Conservation (phyloP, 768 basidiomycete genomes). For the Calvatia gigantea region DNA sequence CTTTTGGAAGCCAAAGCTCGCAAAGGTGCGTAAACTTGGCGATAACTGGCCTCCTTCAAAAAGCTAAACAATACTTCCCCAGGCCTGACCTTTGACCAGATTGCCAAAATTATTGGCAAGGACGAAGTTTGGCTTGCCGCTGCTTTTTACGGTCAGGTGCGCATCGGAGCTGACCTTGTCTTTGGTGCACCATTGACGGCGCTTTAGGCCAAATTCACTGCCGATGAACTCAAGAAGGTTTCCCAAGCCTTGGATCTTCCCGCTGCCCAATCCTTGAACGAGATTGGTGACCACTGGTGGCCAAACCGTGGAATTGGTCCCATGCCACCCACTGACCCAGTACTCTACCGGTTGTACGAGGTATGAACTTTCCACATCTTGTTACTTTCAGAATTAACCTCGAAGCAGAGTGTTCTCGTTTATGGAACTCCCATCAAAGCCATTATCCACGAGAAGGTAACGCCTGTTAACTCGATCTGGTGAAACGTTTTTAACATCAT, state of each 20-base stretch:
- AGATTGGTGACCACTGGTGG: conserved; percentile 67
- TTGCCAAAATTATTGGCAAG: conserved; percentile 61
- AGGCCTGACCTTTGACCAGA: conserved; percentile 69
- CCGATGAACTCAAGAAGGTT: conserved; percentile 56
- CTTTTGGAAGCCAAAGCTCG: conserved; percentile 66
- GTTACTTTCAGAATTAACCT: not conserved
- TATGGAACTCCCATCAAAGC: conserved; percentile 83
- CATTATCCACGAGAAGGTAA: conserved; percentile 77
- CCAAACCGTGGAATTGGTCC: conserved; percentile 71
- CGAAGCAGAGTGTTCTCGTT: conserved; percentile 57
- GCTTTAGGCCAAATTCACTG: conserved; percentile 62
- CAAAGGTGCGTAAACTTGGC: conserved; percentile 39
- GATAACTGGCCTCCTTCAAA: not conserved
- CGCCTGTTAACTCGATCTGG: conserved; percentile 10
- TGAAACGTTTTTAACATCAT: conserved; percentile 3
- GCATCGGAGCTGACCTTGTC: conserved; percentile 10
- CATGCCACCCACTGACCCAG: conserved; percentile 72
- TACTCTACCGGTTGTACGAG: conserved; percentile 82
- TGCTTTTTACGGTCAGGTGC: conserved; percentile 77
- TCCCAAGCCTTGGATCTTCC: conserved; percentile 47
- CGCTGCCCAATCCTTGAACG: conserved; percentile 30
- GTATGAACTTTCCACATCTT: conserved; percentile 33
- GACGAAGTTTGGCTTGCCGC: conserved; percentile 85
- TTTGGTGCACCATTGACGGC: not conserved
- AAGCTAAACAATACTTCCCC: not conserved